Base-by-base conservation (phyloP, 78 protist species). In the Dictyostelium purpureum region DNA sequence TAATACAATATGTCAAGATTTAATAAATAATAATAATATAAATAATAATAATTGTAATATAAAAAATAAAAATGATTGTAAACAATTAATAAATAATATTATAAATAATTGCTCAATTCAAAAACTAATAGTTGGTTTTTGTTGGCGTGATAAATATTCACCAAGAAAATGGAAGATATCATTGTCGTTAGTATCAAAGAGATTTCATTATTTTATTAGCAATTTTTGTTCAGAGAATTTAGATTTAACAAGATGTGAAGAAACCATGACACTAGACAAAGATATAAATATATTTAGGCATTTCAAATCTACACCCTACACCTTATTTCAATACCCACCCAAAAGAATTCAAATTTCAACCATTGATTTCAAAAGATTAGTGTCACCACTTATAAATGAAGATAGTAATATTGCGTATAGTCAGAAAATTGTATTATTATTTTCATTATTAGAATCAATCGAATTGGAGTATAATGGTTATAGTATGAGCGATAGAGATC, bases 101-200 rank as follows among this genome's bases (percentile, higher is more conserved):
- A 38, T 69, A n/a, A 63, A 63, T 40, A 40, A 42, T 69, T 69
- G 76, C 40, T 40, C 40, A n/a, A 69, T 69, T 38, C 76, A 69
- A 69, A 69, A 69, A 40, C 35, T 40, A 42, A 69, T 69, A n/a
- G 52, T 69, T 69, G 54, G 76, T 40, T 69, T 40, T 69, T 69
- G 76, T 42, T 75, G 81, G 81, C 5, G 35, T 14, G 81, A 75
- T 35, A 75, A 52, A 52, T 51, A 51, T 75, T 12, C 24, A 9
- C 52, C 45, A 26, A 75, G 81, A 35, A 75, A 31, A 75, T 75
- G 81, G 81, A 75, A 75, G 19, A 10, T 75, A 16, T 51, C 81
- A 75, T 26, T 75, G 21, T 35, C 52, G 6, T n/a, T 51, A 9
- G 81, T 75, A 2, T 75, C 59, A 9, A 51, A 66, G 81, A 35